Evolutionary conservation across 352 stramenopile genomes (phyloP).

Genomic region (Phytophthora niederhauseri): DNA sequence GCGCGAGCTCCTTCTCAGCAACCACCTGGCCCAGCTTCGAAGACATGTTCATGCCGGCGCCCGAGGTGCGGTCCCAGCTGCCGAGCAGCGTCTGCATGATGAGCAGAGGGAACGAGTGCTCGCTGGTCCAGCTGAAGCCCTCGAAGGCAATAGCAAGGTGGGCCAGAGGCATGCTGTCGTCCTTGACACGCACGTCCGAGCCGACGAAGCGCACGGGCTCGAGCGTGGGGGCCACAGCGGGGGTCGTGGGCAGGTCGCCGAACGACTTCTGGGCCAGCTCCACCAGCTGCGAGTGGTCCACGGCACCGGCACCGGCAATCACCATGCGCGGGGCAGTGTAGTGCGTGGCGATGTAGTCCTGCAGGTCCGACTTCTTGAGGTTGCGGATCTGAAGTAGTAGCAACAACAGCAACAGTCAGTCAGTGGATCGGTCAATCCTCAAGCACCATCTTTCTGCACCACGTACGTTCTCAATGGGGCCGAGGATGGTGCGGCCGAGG

Average conservation of each 20-base stretch:
- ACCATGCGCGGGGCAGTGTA: conserved; percentile 99
- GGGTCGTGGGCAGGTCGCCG: conserved; percentile 89
- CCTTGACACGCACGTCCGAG: conserved; percentile 93
- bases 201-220: conserved; percentile 87
- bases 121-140: conserved; percentile 97
- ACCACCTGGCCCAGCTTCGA: conserved; percentile 97
- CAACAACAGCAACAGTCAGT: conserved; percentile 17
- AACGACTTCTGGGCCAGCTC: conserved; percentile 98
- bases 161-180: conserved; percentile 88
- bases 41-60: conserved; percentile 95
- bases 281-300: conserved; percentile 98
- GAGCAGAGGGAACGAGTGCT: conserved; percentile 99
- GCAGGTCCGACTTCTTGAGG: conserved; percentile 95
- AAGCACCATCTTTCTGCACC: not conserved
- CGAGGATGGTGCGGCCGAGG: conserved; percentile 99
- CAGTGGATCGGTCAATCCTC: not conserved
- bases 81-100: conserved; percentile 97
- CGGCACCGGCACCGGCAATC: conserved; percentile 96
- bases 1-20: conserved; percentile 95
- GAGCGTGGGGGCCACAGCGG: conserved; percentile 69
- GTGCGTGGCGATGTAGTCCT: conserved; percentile 99
- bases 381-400: conserved; percentile 72
- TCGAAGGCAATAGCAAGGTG: conserved; percentile 98
- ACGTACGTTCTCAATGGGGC: conserved; percentile 98
- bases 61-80: conserved; percentile 92